A percentile compares a stretch with the other conserved stretches of the same genome.
phyloP scores from a whole-genome alignment of 768 basidiomycete genomes.

The Russula foetens region DNA sequence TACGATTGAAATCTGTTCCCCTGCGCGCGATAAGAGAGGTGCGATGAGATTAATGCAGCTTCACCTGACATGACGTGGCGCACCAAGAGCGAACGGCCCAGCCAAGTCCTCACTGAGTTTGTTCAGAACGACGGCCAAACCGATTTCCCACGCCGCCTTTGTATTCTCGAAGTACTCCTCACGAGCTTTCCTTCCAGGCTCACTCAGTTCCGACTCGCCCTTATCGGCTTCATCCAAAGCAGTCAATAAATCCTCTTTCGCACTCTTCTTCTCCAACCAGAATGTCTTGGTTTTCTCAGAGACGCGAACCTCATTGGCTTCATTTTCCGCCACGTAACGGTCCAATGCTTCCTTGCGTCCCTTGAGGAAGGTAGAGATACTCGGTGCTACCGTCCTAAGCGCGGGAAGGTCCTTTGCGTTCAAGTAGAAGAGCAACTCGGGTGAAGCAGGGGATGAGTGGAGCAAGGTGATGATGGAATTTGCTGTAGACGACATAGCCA shows the following conservation, averaged over 20 bases:
- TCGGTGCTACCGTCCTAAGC: conserved; percentile 40
- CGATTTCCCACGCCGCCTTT: conserved; percentile 44
- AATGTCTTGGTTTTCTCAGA: conserved; percentile 55
- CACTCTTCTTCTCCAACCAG: conserved; percentile 50
- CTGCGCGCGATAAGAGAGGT: conserved; percentile 30
- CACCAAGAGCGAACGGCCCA: conserved; percentile 60
- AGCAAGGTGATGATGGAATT: conserved; percentile 45
- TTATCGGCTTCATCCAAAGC: conserved; percentile 41
- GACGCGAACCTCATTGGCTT: conserved; percentile 38
- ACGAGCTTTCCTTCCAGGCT: conserved; percentile 33
- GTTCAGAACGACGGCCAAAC: conserved; percentile 38
- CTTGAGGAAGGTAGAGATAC: conserved; percentile 35
- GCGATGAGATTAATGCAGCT: background rate
- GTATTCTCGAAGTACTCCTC: conserved; percentile 44
- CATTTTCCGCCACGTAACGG: conserved; percentile 44
- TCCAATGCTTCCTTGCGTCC: conserved; percentile 44
- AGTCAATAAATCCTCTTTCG: conserved; percentile 35
- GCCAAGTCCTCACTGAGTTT: conserved; percentile 49
- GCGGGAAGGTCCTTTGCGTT: conserved; percentile 52
- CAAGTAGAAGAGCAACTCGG: conserved; percentile 47
- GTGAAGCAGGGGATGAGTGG: conserved; percentile 56
- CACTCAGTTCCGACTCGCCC: conserved; percentile 31
- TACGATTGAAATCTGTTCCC: conserved; percentile 75
- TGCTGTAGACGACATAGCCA: conserved; percentile 47
- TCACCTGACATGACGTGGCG: conserved; percentile 19